These are phyloP conservation scores for Paramyrothecium roridum DNA, from an alignment of 2,329 filamentous ascomycete genomes.

Conservation along the genomic window DNA sequence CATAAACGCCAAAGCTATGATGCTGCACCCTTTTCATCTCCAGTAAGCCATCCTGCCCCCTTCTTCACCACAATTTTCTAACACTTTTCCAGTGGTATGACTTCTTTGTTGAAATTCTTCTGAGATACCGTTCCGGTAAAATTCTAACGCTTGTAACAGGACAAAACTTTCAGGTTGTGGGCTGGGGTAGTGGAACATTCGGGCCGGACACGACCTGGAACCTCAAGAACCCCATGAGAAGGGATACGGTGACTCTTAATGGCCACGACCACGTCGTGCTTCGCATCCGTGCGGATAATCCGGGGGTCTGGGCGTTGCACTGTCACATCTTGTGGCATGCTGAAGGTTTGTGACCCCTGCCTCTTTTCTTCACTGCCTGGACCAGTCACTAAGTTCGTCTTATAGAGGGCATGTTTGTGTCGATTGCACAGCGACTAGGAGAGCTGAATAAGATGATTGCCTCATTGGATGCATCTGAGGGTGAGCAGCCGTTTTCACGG, in stretches of 20 bases:
- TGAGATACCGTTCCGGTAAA: not conserved
- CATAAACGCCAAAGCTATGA: conserved; percentile 14
- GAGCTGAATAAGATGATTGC: not conserved
- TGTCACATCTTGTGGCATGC: conserved; percentile 52
- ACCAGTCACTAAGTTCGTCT: not conserved
- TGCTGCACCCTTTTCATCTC: conserved; percentile 17
- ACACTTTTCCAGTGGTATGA: not conserved
- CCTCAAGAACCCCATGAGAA: conserved; percentile 14
- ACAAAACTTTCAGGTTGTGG: conserved; percentile 42
- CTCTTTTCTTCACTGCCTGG: too few relatives aligned
- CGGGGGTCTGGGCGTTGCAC: conserved; percentile 49
- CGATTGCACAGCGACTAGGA: not conserved
- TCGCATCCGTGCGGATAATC: conserved; percentile 46
- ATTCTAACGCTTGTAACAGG: conserved; percentile 20
- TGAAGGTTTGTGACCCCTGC: conserved; percentile 18
- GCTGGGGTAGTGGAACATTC: conserved; percentile 10
- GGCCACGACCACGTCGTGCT: conserved; percentile 45
- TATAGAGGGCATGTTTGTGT: conserved; percentile 2
- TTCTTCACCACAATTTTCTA: not conserved
- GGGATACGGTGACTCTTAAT: conserved; percentile 38
- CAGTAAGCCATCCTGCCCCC: conserved; percentile 6
- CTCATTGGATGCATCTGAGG: conserved; percentile 1
- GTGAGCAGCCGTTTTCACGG: conserved; percentile 48
- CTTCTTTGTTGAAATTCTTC: not conserved
- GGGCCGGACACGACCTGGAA: conserved; percentile 7